A percentile compares a stretch with the other conserved stretches of the same genome.
These are phyloP conservation scores for Tagetes erecta DNA, from an alignment of 129 eudicot species.

Conservation along the genomic window DNA sequence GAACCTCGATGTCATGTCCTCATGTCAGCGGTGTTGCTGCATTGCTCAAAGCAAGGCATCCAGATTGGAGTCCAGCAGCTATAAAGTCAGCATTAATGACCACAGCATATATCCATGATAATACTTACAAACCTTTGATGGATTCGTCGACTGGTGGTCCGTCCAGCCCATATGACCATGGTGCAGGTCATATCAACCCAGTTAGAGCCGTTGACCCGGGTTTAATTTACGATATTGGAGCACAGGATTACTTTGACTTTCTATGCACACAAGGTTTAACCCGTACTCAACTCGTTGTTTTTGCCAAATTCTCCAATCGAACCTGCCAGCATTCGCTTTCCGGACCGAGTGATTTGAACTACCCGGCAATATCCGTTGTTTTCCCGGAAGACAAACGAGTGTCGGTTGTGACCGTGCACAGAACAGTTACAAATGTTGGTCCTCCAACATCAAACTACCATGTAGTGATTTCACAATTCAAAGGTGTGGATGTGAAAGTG, in stretches of 20 bases:
- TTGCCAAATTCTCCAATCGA: conserved; percentile 55
- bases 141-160: conserved; percentile 60
- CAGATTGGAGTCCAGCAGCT: conserved; percentile 92
- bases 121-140: conserved; percentile 37
- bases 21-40: conserved; percentile 95
- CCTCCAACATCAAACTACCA: conserved; percentile 59
- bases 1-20: conserved; percentile 96
- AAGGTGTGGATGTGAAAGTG: conserved; percentile 65
- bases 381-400: conserved; percentile 46
- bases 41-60: conserved; percentile 70
- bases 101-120: conserved; percentile 79
- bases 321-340: conserved; percentile 50
- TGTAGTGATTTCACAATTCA: conserved; percentile 55
- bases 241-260: conserved; percentile 80
- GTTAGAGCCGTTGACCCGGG: conserved; percentile 78
- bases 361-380: conserved; percentile 82
- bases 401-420: conserved; percentile 42
- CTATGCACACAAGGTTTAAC: conserved; percentile 67
- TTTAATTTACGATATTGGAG: conserved; percentile 62
- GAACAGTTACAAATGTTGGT: conserved; percentile 85
- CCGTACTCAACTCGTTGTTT: conserved; percentile 55
- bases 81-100: conserved; percentile 93
- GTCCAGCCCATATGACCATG: conserved; percentile 78
- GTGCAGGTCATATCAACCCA: conserved; percentile 90
- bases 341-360: conserved; percentile 64